Conservation (phyloP, 768 basidiomycete species). For the Amanita rubescens region DNA sequence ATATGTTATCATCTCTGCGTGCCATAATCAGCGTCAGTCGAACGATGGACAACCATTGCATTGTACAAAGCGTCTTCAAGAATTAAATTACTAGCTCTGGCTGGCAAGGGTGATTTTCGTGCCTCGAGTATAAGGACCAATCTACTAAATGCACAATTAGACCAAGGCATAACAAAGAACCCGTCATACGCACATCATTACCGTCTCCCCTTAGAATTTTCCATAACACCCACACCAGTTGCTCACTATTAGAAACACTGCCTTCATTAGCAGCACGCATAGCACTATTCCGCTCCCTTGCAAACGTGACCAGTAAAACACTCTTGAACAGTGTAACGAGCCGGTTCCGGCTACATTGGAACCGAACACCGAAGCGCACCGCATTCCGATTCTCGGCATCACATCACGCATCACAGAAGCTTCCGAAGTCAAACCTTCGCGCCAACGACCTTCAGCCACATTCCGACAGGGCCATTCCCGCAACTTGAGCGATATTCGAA, state of each 20-base stretch:
- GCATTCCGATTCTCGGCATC: no score
- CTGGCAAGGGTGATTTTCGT: slow-evolving; percentile 65
- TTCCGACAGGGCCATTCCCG: no score
- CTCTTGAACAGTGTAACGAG: no score
- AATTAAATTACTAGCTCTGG: slow-evolving; percentile 64
- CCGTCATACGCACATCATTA: slow-evolving; percentile 50
- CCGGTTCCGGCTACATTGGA: no score
- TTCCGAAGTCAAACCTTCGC: no score
- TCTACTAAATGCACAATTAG: slow-evolving; percentile 31
- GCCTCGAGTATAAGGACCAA: slow-evolving; percentile 75
- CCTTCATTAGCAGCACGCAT: slow-evolving; percentile 39
- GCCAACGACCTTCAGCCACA: no score
- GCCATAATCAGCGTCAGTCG: neutral
- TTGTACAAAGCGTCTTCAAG: slow-evolving; percentile 57
- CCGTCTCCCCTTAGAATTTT: slow-evolving; percentile 81
- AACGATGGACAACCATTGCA: slow-evolving; percentile 26
- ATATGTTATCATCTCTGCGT: slow-evolving; percentile 37
- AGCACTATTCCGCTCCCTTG: slow-evolving; percentile 60
- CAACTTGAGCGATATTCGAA: no score
- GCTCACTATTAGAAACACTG: slow-evolving; percentile 58
- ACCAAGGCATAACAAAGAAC: neutral
- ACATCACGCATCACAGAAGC: no score
- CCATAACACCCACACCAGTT: slow-evolving; percentile 82
- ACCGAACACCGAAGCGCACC: no score
- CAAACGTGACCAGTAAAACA: slow-evolving; percentile 58